Conservation (phyloP, 2,329 filamentous ascomycete species). For the Neophaeococcomyces aloes region DNA sequence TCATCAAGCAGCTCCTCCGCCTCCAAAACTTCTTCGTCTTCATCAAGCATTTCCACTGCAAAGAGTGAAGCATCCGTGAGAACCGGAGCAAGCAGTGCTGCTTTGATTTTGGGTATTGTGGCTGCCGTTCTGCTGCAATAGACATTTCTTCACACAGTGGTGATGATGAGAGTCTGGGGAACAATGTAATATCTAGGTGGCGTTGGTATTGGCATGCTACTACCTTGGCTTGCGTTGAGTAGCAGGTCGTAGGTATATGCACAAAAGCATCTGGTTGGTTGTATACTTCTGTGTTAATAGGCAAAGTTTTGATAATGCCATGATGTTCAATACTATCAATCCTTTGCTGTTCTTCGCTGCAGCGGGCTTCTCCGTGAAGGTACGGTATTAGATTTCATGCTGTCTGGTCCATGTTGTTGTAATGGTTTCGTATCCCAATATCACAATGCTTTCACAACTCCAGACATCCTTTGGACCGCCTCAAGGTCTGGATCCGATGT, state of each 20-base stretch:
- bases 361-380: too few species aligned
- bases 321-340: too few species aligned
- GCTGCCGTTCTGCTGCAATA: conserved; percentile 25
- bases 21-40: conserved; percentile 15
- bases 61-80: conserved; percentile 21
- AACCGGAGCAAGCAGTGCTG: conserved; percentile 24
- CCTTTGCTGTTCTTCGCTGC: too few species aligned
- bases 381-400: background rate
- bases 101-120: conserved; percentile 26
- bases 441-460: too few species aligned
- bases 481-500: too few species aligned
- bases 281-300: too few species aligned
- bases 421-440: background rate
- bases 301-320: too few species aligned
- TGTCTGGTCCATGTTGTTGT: background rate
- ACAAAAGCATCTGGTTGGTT: too few species aligned
- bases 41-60: conserved; percentile 10
- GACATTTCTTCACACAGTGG: too few species aligned
- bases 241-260: too few species aligned
- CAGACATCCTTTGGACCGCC: too few species aligned
- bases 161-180: background rate
- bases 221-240: background rate
- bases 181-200: conserved; percentile 2
- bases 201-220: background rate
- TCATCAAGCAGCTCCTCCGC: conserved; percentile 3